Evolutionary conservation across 176 grass and related monocot genomes (phyloP).

Genomic region (Calamus simplicifolius): DNA sequence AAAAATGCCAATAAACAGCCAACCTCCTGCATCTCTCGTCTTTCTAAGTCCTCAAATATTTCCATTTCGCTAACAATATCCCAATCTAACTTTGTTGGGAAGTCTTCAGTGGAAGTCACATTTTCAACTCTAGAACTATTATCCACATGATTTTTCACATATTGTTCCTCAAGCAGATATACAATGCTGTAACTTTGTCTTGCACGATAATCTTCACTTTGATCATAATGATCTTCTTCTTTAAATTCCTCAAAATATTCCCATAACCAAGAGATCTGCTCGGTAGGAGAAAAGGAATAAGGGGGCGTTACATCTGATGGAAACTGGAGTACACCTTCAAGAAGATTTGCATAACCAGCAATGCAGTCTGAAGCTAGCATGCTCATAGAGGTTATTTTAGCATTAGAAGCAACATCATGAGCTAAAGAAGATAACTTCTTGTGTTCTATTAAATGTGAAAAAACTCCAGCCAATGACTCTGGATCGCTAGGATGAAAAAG

Average conservation of each 20-base stretch:
- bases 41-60: conserved; percentile 68
- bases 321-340: conserved; percentile 74
- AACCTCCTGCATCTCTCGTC: conserved; percentile 80
- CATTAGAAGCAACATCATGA: conserved; percentile 51
- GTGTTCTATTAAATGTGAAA: conserved; percentile 55
- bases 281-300: conserved; percentile 45
- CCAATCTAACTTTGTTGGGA: conserved; percentile 63
- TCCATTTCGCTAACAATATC: conserved; percentile 65
- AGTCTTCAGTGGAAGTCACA: conserved; percentile 44
- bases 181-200: conserved; percentile 19
- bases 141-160: conserved; percentile 31
- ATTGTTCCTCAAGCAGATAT: conserved; percentile 47
- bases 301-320: conserved; percentile 72
- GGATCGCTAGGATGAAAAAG: conserved; percentile 53
- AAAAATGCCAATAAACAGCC: conserved; percentile 14
- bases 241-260: conserved; percentile 42
- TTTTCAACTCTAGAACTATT: conserved; percentile 35
- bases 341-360: conserved; percentile 61
- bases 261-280: conserved; percentile 83
- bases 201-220: conserved; percentile 16
- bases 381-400: conserved; percentile 61
- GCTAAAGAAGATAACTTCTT: conserved; percentile 44
- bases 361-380: conserved; percentile 90
- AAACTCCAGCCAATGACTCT: conserved; percentile 42
- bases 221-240: conserved; percentile 25